A percentile compares a stretch with the other conserved stretches of the same genome.
Evolutionary conservation across 495 filamentous ascomycete genomes (phyloP).

Genomic region (Talaromyces wortmannii): DNA sequence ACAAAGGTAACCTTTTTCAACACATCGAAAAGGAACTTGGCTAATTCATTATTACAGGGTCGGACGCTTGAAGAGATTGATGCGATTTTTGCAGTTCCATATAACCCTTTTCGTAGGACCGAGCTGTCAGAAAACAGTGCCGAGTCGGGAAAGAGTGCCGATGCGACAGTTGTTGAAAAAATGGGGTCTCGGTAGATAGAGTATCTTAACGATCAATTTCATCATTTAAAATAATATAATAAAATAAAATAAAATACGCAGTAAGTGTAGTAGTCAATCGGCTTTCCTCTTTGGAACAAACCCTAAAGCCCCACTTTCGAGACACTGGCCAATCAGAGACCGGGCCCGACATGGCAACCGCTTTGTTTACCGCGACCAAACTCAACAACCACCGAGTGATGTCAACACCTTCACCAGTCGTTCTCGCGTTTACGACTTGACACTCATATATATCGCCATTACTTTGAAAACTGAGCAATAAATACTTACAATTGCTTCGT

Average conservation of each 20-base stretch:
- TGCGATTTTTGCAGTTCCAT: neutral
- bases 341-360: slow-evolving; percentile 2
- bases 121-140: slow-evolving; percentile 50
- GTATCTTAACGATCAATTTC: no score
- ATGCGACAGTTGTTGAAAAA: no score
- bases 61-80: neutral
- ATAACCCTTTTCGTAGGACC: neutral
- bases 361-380: neutral
- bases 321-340: slow-evolving; percentile 1
- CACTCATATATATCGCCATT: neutral
- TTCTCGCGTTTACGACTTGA: neutral
- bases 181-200: no score
- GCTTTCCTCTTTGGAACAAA: neutral
- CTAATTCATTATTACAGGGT: neutral
- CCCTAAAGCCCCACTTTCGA: neutral
- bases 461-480: neutral
- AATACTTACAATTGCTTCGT: neutral
- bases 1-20: neutral
- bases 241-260: no score
- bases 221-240: no score
- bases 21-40: neutral
- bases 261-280: no score
- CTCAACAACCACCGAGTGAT: neutral
- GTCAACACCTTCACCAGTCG: neutral
- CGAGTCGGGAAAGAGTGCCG: no score